Evolutionary conservation across 371 early-diverging fungal species (phyloP), one percentile per base, ranked within the genome.

Genomic region (Mortierella sp.): DNA sequence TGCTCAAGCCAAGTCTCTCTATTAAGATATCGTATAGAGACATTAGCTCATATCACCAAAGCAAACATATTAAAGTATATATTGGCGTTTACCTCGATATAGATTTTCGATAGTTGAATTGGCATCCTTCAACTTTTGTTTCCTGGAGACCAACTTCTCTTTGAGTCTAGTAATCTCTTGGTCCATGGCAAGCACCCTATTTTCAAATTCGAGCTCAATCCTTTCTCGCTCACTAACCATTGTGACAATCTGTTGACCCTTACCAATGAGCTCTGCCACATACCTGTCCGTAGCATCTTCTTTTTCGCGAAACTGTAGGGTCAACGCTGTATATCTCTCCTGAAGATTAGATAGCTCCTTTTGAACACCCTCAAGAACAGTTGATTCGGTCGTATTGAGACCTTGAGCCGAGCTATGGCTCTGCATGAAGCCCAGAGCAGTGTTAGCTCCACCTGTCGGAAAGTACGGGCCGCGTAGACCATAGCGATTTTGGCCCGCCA

Each of bases 1-100:
- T 31, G 12, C 40, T 32, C 40, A 72, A 23, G 13, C 73, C 73
- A 57, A 72, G 67, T 13, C 66, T 63, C 51, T 72, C 67, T 73
- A 64, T 34, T 34, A 10, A 19, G 34, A 17, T 19, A 17, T 10
- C 22, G n/a, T 35, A 26, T 19, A 35, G 26, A 54, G 15, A 29
- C n/a, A 55, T 34, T 9, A 37, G 10, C 3, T 23, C 43, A 29
- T 12, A 26, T n/a, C 28, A 42, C 26, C 22, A 26, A 23, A 26
- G 40, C n/a, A n/a, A 61, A 22, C 22, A 42, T 35, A 35, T 26
- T 43, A 28, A n/a, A 32, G 12, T 40, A 22, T 53, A 61, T 61
- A 49, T 13, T 29, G 23, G 4, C 4, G 0, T 23, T 60, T 77
- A 62, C 72, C 72, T 42, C 63, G 70, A 57, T 60, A 64, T 15